Percentiles rank a stretch among this genome's conserved stretches.
These are phyloP conservation scores for Betula pendula DNA, from an alignment of 306 rosid genomes.

Conservation along the genomic window DNA sequence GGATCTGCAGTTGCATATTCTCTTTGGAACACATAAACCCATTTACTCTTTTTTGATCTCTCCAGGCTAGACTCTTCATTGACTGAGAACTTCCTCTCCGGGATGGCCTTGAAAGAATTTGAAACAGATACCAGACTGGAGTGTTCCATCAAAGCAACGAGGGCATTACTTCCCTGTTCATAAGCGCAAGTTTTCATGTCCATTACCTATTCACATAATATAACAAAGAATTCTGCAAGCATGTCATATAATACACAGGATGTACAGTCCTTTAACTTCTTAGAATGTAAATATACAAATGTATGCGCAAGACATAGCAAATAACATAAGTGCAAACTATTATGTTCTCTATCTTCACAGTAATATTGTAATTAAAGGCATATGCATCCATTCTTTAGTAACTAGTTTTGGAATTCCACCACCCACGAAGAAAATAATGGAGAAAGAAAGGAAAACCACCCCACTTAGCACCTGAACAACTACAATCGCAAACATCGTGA, in stretches of 20 bases:
- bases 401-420: background rate
- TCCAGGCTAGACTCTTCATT: conserved; percentile 42
- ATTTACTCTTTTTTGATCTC: conserved; percentile 38
- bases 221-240: background rate
- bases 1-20: conserved; percentile 88
- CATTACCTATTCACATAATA: background rate
- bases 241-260: background rate
- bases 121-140: conserved; percentile 52
- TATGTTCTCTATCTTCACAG: background rate
- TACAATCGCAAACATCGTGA: background rate
- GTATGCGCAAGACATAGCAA: background rate
- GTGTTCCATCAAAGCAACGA: conserved; percentile 61
- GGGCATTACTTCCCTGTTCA: conserved; percentile 54
- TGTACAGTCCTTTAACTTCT: background rate
- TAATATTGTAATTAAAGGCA: background rate
- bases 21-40: conserved; percentile 79
- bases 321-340: background rate
- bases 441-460: background rate
- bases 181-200: conserved; percentile 14
- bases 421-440: background rate
- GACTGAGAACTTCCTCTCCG: conserved; percentile 50
- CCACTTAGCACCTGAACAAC: background rate
- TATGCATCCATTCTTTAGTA: background rate
- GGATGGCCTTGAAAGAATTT: conserved; percentile 52
- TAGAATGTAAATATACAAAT: too few relatives aligned